Evolutionary conservation across 371 early-diverging fungal genomes (phyloP).

Genomic region (Saksenaea oblongispora): DNA sequence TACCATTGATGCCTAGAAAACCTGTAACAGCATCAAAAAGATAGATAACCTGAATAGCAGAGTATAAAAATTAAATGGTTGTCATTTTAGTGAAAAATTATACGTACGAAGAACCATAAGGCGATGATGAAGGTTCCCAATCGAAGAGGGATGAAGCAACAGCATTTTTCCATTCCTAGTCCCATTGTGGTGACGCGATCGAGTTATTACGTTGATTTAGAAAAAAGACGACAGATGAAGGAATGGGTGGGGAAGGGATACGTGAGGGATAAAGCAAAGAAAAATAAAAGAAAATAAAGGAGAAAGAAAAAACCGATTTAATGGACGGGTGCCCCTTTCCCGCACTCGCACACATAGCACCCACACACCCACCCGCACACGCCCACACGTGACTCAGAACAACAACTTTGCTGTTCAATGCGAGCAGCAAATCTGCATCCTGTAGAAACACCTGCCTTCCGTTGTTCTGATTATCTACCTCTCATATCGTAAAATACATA

Average conservation of each 20-base stretch:
- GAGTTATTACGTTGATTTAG: background rate
- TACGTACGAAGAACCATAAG: conserved; percentile 48
- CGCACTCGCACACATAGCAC: no score
- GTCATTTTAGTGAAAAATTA: background rate
- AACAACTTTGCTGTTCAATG: no score
- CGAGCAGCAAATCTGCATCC: no score
- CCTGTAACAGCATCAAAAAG: conserved; percentile 48
- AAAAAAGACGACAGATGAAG: conserved; percentile 2
- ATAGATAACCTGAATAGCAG: conserved; percentile 31
- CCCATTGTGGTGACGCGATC: conserved; percentile 27
- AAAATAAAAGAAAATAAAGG: background rate
- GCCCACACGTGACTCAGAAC: no score
- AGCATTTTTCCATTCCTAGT: conserved; percentile 49
- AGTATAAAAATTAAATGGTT: background rate
- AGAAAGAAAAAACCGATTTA: background rate
- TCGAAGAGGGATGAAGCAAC: conserved; percentile 48
- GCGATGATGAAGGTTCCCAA: conserved; percentile 49
- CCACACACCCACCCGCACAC: no score
- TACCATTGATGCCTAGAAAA: conserved; percentile 50
- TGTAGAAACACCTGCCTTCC: no score
- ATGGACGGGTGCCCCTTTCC: no score
- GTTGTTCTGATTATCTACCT: no score
- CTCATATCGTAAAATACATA: no score
- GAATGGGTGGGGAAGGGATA: background rate
- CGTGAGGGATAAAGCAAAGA: conserved; percentile 5